Percentiles rank a stretch among this genome's conserved stretches.
These are phyloP conservation scores for Candida koratica DNA, from an alignment of 805 yeast genomes.

Conservation along the genomic window DNA sequence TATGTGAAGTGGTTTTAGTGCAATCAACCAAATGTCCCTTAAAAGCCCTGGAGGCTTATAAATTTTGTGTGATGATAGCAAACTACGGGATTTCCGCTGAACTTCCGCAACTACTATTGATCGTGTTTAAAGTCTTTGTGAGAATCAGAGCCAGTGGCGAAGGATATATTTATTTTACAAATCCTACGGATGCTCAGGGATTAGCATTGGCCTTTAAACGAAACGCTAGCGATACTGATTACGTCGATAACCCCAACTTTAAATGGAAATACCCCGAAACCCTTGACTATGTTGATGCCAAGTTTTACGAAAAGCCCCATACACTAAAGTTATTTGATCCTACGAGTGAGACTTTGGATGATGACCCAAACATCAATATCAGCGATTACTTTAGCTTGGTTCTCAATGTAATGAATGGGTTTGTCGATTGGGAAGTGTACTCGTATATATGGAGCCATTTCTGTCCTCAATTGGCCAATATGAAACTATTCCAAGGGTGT, in stretches of 20 bases:
- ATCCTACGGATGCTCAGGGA: conserved; percentile 62
- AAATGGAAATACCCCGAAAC: conserved; percentile 64
- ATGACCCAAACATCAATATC: conserved; percentile 36
- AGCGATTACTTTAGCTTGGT: conserved; percentile 50
- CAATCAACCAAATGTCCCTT: conserved; percentile 19
- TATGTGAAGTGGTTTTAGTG: conserved; percentile 24
- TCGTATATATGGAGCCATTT: conserved; percentile 64
- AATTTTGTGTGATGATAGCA: conserved; percentile 33
- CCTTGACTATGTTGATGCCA: conserved; percentile 45
- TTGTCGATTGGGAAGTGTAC: conserved; percentile 67
- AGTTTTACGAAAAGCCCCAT: conserved; percentile 38
- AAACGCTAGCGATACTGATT: conserved; percentile 30
- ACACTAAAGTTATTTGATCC: conserved; percentile 19
- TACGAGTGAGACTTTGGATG: conserved; percentile 16
- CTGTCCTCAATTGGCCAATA: conserved; percentile 64
- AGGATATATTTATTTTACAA: conserved; percentile 44
- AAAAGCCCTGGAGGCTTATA: conserved; percentile 28
- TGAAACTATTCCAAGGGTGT: conserved; percentile 46
- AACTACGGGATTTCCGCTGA: conserved; percentile 32
- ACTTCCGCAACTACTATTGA: conserved; percentile 38
- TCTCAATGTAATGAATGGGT: conserved; percentile 45
- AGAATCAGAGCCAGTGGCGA: conserved; percentile 50
- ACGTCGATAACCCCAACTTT: conserved; percentile 19
- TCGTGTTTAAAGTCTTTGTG: conserved; percentile 48
- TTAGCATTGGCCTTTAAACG: conserved; percentile 57